Base-by-base conservation (phyloP, 805 yeast genomes). In the Metschnikowia sp. region DNA sequence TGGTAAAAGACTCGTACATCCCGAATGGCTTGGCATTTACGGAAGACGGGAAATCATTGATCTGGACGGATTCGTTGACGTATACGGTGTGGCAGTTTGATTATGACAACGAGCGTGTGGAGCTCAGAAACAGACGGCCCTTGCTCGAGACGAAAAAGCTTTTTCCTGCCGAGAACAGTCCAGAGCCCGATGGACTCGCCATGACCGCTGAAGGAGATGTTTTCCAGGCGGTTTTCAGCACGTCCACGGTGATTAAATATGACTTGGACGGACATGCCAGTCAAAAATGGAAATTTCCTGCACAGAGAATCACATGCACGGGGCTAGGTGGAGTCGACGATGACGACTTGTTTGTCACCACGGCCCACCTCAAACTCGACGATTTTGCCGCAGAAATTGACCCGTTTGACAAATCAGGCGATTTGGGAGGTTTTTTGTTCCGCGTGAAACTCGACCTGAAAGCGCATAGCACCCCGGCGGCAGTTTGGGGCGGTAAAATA, bases 181-280 rank as follows among this genome's bases (percentile, higher is more conserved):
- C 58, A 5, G 94, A 82, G 55, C 96, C 96, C 0, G 97, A 90
- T 63, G 97, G 97, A 18, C 74, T 86, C 53, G 71, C 83, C 26
- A 66, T 86, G 53, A 80, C 86, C 36, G 65, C 65, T 3, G 64
- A 72, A 32, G 83, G 81, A 8, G 72, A 77, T 44, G 60, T 90
- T 35, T 86, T 78, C 66, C 70, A 82, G 5, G 86, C 95, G 1
- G 78, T 86, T 10, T 89, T 84, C 79, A 75, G 82, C 28, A 75
- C 85, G 1, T 62, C 70, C 36, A 61, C 77, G 19, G 81, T 89
- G 9, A 74, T 83, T 39, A 79, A 82, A 56, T 74, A 79, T 51
- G 68, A 78, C 36, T 42, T 67, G 2, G 47, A 63, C 1, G 90
- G 89, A 2, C 60, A 73, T 41, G 59, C 85, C 12, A 62, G 80